Base-by-base conservation (phyloP, 2,329 filamentous ascomycete genomes). In the Chrysosphaeria jannelii region DNA sequence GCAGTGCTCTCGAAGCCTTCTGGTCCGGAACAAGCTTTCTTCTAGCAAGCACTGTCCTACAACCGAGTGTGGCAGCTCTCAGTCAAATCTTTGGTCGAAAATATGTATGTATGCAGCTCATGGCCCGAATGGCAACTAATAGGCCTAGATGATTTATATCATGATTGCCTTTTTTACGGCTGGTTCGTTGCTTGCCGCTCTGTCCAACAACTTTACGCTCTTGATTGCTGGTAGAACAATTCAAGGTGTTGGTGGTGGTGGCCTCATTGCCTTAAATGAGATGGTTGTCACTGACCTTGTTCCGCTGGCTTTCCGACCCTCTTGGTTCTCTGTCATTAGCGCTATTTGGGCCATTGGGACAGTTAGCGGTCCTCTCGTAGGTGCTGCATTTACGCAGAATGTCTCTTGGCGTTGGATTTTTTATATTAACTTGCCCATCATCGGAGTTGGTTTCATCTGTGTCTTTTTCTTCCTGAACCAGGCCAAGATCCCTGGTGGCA, bases 1-100 rank as follows among this genome's bases (percentile, higher is more conserved):
- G 57, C 20, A 49, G 47, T 1, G 56, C 54, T 3, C 52, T 58
- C 22, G 48, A 71, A 39, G 60, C 63, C 0, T 72, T 72, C 35
- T 74, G 66, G 68, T 55, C 62, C 8, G 67, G 66, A 2, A 72
- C 67, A 4, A 61, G 60, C 10, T 75, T 69, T 31, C 45, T 75
- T 4, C 50, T 75, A 5, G 57, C 63, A 3, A 61, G 57, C 26
- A 62, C 66, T 1, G 53, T 47, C 14, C 49, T 59, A 20, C 54
- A 64, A 32, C 61, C 58, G 4, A 39, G 41, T 5, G 33, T 43
- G n/a, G 38, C 42, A 3, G 25, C 31, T 2, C 26, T 34, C 8
- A 31, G 29, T 21, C 25, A 13, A 22, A 29, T 33, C 10, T 32
- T 33, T 23, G 32, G 32, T 13, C 32, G 32, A 13, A 31, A 32